Evolutionary conservation across 805 yeast genomes (phyloP), one percentile per base, ranked within the genome.

Genomic region (Nakazawaea wickerhamii): DNA sequence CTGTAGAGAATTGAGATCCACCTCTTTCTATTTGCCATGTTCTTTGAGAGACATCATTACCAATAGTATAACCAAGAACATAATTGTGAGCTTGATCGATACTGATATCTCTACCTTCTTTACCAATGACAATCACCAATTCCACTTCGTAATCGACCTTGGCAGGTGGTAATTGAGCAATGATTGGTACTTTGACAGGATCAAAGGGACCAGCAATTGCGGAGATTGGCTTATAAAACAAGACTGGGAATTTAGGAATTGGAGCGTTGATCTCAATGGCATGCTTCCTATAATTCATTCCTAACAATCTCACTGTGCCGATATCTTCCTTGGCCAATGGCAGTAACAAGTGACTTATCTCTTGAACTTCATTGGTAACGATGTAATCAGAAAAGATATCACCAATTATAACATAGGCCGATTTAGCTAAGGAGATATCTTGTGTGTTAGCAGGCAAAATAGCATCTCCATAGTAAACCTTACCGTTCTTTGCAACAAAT

Each of bases 41-140:
- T 43, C 81, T 61, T 50, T 73, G 77, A 10, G 78, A 71, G 8
- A 76, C 73, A 52, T 76, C 82, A 54, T 77, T 73, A 4, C 80
- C 80, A 17, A 68, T 68, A 2, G 76, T 53, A 54, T 72, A 76
- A 7, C 82, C 82, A 15, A 73, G 54, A 4, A 76, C 70, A 45
- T 73, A 63, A 36, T 65, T 59, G 38, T 67, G 54, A 4, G 79
- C 80, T 15, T 71, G 61, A 15, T 57, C 65, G 15, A 53, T 61
- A 14, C 62, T 38, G 18, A 76, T 73, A 46, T 72, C 61, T 44
- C 57, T 61, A 31, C 74, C 72, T n/a, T 57, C 48, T 50, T 67
- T 69, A 20, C 81, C 81, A 46, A 76, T 76, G 7, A 76, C 73
- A 14, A 73, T 66, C 3, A 70, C 77, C 32, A 76, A 57, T 51